phyloP scores from a whole-genome alignment of 2,329 filamentous ascomycete genomes.

The Paecilomyces fulvus region DNA sequence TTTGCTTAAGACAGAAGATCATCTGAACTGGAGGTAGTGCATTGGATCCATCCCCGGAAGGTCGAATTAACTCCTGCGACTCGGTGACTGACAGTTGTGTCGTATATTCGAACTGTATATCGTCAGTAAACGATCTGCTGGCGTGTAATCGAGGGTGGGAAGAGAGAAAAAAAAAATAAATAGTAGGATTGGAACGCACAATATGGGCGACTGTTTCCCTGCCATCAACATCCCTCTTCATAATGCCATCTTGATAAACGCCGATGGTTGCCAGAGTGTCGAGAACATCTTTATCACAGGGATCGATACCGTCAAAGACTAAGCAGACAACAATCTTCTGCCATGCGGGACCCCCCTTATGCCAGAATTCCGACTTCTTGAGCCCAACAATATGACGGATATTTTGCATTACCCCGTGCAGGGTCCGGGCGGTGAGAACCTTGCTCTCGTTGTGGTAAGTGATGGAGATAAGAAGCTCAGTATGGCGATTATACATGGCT shows the following conservation, averaged over 20 bases:
- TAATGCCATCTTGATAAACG: slow-evolving; percentile 94
- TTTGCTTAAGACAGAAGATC: slow-evolving; percentile 98
- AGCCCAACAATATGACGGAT: slow-evolving; percentile 97
- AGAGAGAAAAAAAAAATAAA: not conserved
- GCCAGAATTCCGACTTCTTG: slow-evolving; percentile 99
- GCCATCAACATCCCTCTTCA: slow-evolving; percentile 97
- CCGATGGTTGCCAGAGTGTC: slow-evolving; percentile 91
- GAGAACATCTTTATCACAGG: slow-evolving; percentile 89
- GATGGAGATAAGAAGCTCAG: slow-evolving; percentile 91
- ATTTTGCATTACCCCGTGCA: slow-evolving; percentile 98
- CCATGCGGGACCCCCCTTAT: slow-evolving; percentile 97
- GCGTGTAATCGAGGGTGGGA: too few relatives aligned
- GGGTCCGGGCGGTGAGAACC: slow-evolving; percentile 76
- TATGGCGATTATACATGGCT: slow-evolving; percentile 98
- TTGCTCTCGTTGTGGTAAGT: slow-evolving; percentile 99
- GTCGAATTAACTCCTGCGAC: slow-evolving; percentile 94
- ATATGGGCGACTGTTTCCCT: slow-evolving; percentile 95
- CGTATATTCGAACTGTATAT: slow-evolving; percentile 76
- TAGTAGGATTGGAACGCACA: slow-evolving; percentile 34
- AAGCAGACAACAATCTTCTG: slow-evolving; percentile 98
- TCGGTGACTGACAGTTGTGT: slow-evolving; percentile 93
- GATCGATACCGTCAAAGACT: slow-evolving; percentile 96
- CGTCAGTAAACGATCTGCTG: slow-evolving; percentile 7
- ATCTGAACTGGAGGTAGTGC: slow-evolving; percentile 95
- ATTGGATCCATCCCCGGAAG: slow-evolving; percentile 70